phyloP scores from a whole-genome alignment of 2,329 filamentous ascomycete genomes.

The Leptosphaerulina australis region DNA sequence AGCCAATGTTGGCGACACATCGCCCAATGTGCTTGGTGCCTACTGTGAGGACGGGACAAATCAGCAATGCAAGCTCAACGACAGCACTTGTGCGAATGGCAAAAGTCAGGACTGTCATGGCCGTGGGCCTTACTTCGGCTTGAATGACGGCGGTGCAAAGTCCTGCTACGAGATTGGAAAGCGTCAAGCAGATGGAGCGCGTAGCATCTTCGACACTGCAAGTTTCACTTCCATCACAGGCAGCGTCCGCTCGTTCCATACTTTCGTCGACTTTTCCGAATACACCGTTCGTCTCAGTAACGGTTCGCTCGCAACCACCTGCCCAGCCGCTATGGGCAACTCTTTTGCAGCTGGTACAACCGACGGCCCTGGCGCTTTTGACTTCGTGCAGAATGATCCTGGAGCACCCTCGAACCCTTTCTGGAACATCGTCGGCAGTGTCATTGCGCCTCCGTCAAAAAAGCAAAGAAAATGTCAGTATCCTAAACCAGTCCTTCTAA shows the following conservation, averaged over 20 bases:
- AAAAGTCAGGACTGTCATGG: conserved; percentile 74
- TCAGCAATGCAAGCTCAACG: conserved; percentile 72
- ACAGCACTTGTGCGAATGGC: conserved; percentile 78
- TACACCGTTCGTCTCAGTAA: conserved; percentile 77
- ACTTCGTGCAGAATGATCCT: conserved; percentile 88
- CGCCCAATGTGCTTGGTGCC: conserved; percentile 84
- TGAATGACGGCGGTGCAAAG: conserved; percentile 67
- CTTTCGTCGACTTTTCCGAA: conserved; percentile 79
- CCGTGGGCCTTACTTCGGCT: conserved; percentile 71
- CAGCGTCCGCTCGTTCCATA: conserved; percentile 79
- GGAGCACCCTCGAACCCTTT: conserved; percentile 77
- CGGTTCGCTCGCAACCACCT: conserved; percentile 73
- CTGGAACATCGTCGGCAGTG: conserved; percentile 76
- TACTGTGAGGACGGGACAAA: conserved; percentile 84
- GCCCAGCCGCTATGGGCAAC: conserved; percentile 86
- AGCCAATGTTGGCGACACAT: conserved; percentile 88
- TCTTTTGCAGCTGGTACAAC: conserved; percentile 92
- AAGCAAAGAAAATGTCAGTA: conserved; percentile 77
- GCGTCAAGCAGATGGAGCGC: conserved; percentile 71
- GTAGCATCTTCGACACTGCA: conserved; percentile 62
- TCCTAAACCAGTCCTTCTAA: conserved; percentile 83
- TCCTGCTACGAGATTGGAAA: conserved; percentile 78
- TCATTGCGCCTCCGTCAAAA: conserved; percentile 72
- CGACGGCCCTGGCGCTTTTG: conserved; percentile 88
- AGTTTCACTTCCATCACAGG: conserved; percentile 62